Base-by-base conservation (phyloP, 768 basidiomycete species). In the Lactifluus echinatus region DNA sequence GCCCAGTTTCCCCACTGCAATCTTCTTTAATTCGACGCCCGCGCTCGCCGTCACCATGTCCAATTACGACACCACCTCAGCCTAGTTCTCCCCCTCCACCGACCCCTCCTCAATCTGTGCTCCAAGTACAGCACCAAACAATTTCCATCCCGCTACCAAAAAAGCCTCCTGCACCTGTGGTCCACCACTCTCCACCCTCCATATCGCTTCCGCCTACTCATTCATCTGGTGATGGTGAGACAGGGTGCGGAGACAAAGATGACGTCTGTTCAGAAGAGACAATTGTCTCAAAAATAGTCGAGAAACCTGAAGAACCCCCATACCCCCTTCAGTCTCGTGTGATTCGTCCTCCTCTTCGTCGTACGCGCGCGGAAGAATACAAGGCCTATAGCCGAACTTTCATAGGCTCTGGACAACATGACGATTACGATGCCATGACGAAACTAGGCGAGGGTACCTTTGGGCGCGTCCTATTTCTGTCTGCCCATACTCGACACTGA, bases 401-500 rank as follows among this genome's bases (percentile, higher is more conserved):
- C 65, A 71, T 73, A 36, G 85, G 91, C 5, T 85, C 85, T 69
- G 87, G 88, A 8, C 67, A 74, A 54, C 80, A 93, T 61, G 72
- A 72, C 15, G 89, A 89, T 62, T 97, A 96, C 68, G 81, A 85
- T 54, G 76, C 84, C 14, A 85, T 86, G 40, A 86, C 84, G 2
- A 96, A 97, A 71, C 74, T 98, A 15, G 95, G 95, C 36, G 95
- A 97, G 70, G 95, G 95, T 4, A 98, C 95, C 26, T 98, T 98
- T 70, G 95, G 94, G 87, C 43, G 28, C 23, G 55, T 24, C 52
- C 56, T 46, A 31, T 51, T 61, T 45, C 51, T 45, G n/a, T 29
- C 31, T 44, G 57, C 37, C 6, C 5, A 26, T n/a, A 2, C 17
- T 8, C 15, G 5, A 23, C 8, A 24, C 33, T 58, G 21, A 58